These are phyloP conservation scores for Phytopythium mirpurense DNA, from an alignment of 352 stramenopile genomes.

Conservation along the genomic window DNA sequence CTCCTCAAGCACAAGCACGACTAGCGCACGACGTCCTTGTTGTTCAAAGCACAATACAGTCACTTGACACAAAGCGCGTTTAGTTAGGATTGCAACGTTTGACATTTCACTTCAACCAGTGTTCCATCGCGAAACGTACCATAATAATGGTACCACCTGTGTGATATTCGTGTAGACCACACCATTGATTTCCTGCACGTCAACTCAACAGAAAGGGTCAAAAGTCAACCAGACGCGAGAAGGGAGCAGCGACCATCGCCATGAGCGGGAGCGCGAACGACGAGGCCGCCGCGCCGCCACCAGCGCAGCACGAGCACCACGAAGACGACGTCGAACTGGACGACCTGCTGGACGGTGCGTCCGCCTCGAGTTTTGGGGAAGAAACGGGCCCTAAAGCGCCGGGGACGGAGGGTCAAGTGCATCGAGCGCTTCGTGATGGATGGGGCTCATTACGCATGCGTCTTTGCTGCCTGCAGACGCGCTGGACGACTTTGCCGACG, in stretches of 20 bases:
- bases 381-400: background rate
- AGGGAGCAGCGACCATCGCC: background rate
- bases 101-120: no score
- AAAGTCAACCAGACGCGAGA: background rate
- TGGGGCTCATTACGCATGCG: no score
- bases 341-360: slow-evolving; percentile 68
- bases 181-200: background rate
- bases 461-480: slow-evolving; percentile 36
- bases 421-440: background rate
- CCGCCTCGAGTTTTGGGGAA: background rate
- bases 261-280: slow-evolving; percentile 10
- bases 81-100: slow-evolving; percentile 4
- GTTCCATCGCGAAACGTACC: background rate
- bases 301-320: slow-evolving; percentile 4
- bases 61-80: no score
- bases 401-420: background rate
- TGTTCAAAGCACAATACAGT: no score
- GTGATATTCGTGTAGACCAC: slow-evolving; percentile 9
- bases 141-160: background rate
- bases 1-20: background rate
- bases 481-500: slow-evolving; percentile 79
- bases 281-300: slow-evolving; percentile 8
- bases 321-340: slow-evolving; percentile 72
- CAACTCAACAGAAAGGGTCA: slow-evolving; percentile 4
- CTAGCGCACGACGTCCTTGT: no score